A percentile compares a stretch with the other conserved stretches of the same genome.
Evolutionary conservation across 495 filamentous ascomycete genomes (phyloP).

Genomic region (Podospora conica): DNA sequence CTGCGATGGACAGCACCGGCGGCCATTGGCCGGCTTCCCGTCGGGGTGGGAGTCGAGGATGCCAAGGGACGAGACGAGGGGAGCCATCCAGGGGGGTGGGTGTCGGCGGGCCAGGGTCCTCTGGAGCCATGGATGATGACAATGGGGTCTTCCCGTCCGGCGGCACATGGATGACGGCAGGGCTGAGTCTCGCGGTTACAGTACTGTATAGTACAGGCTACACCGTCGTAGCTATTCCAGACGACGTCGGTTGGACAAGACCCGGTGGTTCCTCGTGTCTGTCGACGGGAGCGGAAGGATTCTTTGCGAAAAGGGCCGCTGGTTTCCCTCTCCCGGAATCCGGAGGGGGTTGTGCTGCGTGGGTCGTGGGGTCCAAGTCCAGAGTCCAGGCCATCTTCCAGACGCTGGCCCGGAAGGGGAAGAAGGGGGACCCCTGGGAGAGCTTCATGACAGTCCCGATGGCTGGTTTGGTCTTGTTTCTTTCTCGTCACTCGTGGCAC

Average conservation of each 20-base stretch:
- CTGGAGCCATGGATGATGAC: not conserved
- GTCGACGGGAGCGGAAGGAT: not conserved
- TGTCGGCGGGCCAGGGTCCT: not conserved
- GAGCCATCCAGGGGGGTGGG: not conserved
- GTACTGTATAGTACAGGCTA: not conserved
- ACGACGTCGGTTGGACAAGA: not conserved
- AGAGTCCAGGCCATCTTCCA: too few species aligned
- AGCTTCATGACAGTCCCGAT: not conserved
- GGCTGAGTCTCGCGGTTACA: not conserved
- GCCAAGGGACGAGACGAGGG: not conserved
- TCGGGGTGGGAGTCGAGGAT: not conserved
- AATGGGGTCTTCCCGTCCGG: not conserved
- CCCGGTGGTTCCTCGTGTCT: not conserved
- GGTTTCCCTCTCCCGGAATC: not conserved
- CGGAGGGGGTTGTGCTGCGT: too few species aligned
- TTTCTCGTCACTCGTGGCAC: not conserved
- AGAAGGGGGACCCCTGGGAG: not conserved
- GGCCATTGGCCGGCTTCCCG: conserved; percentile 9
- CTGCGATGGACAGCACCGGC: not conserved
- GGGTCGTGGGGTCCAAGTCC: not conserved
- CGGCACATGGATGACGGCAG: not conserved
- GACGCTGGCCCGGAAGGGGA: too few species aligned
- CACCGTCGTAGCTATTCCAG: not conserved
- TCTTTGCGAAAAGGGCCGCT: not conserved
- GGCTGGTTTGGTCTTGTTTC: not conserved